Evolutionary conservation across 140 eudicot species (phyloP).

Genomic region (Stevia rebaudiana): DNA sequence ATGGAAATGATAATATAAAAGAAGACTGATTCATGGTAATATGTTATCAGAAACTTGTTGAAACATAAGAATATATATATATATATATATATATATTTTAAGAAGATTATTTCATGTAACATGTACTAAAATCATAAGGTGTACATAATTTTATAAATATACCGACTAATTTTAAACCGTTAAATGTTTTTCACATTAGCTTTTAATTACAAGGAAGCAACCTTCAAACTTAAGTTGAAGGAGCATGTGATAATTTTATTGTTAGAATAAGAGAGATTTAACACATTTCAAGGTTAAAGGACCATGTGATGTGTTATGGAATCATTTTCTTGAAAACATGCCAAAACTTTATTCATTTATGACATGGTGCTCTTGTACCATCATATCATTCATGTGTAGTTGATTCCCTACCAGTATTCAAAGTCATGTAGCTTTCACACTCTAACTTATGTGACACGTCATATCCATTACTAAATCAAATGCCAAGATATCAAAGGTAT

Average conservation of each 20-base stretch:
- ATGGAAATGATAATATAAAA: too few species aligned
- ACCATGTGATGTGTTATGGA: constrained; percentile 33
- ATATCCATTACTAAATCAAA: too few species aligned
- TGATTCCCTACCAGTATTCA: constrained; percentile 6
- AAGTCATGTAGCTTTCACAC: too few species aligned
- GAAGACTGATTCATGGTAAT: too few species aligned
- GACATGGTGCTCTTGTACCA: background rate
- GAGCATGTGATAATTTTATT: background rate
- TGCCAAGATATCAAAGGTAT: too few species aligned
- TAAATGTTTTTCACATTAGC: background rate
- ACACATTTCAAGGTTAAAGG: constrained; percentile 20
- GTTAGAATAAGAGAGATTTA: background rate
- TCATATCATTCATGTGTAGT: constrained; percentile 16
- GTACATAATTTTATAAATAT: background rate
- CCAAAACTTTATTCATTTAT: constrained; percentile 22
- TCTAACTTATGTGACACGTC: too few species aligned
- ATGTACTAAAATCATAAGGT: too few species aligned
- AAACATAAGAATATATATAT: too few species aligned
- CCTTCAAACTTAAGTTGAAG: background rate
- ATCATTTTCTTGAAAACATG: constrained; percentile 27
- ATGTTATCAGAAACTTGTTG: too few species aligned
- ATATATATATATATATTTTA: too few species aligned
- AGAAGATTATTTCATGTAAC: too few species aligned
- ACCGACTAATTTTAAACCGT: background rate
- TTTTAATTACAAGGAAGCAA: background rate